Evolutionary conservation across 305 asterid genomes (phyloP).

Genomic region (Plantago rigida): DNA sequence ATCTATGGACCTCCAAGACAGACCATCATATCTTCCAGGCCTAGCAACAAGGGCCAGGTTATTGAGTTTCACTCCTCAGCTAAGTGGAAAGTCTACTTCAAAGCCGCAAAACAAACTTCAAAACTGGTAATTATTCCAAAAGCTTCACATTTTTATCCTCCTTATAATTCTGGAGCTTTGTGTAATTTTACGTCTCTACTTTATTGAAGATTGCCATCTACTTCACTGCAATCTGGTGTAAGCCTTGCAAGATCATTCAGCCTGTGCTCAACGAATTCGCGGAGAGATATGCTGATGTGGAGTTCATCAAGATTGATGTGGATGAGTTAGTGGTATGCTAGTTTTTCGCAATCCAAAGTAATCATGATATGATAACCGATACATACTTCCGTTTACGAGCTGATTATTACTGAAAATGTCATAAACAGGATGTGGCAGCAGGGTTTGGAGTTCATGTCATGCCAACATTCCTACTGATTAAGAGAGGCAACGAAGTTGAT

Average conservation of each 20-base stretch:
- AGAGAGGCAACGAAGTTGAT: slow-evolving; percentile 52
- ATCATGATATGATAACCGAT: no score
- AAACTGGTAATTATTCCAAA: slow-evolving; percentile 36
- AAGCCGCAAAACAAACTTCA: slow-evolving; percentile 40
- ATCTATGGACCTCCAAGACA: neutral
- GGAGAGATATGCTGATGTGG: slow-evolving; percentile 42
- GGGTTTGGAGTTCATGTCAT: slow-evolving; percentile 51
- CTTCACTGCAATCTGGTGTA: slow-evolving; percentile 70
- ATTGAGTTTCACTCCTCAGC: slow-evolving; percentile 47
- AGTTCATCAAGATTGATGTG: slow-evolving; percentile 72
- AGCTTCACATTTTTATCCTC: no score
- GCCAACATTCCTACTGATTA: slow-evolving; percentile 67
- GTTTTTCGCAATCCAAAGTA: neutral
- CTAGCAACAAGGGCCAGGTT: slow-evolving; percentile 30
- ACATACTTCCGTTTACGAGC: neutral
- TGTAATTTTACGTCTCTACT: neutral
- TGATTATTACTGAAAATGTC: slow-evolving; percentile 12
- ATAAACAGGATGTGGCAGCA: slow-evolving; percentile 52
- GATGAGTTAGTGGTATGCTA: slow-evolving; percentile 50
- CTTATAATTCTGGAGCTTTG: no score
- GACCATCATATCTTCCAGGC: neutral
- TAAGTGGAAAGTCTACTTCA: slow-evolving; percentile 50
- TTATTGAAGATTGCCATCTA: slow-evolving; percentile 46
- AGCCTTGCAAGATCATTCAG: slow-evolving; percentile 47
- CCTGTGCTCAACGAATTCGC: slow-evolving; percentile 50